Conservation (phyloP, 306 rosid species). For the Gastrolobium bilobum region DNA sequence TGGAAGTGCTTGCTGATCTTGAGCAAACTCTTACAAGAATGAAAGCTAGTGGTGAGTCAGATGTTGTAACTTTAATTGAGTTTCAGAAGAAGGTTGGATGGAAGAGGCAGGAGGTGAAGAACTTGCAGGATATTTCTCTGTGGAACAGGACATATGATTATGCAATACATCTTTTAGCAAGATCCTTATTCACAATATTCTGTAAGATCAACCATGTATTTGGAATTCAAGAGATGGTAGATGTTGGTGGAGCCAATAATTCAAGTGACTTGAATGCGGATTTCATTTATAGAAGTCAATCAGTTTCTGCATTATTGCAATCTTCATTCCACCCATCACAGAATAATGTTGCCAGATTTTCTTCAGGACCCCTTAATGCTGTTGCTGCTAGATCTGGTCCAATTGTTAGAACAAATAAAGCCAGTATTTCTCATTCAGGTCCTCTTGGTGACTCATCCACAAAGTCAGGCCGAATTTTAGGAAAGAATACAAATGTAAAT, state of each 20-base stretch:
- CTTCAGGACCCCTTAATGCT: conserved; percentile 87
- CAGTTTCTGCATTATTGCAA: conserved; percentile 80
- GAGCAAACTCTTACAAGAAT: conserved; percentile 82
- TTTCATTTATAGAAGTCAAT: conserved; percentile 73
- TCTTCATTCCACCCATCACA: conserved; percentile 66
- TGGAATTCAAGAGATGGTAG: conserved; percentile 69
- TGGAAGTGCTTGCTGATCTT: conserved; percentile 84
- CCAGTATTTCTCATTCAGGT: conserved; percentile 75
- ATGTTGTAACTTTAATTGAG: conserved; percentile 61
- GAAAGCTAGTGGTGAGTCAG: conserved; percentile 65
- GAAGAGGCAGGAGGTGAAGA: conserved; percentile 85
- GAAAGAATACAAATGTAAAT: conserved; percentile 55
- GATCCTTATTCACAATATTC: conserved; percentile 84
- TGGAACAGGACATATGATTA: conserved; percentile 95
- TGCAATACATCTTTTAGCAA: conserved; percentile 76
- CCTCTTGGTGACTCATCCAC: conserved; percentile 76
- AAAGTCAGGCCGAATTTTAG: conserved; percentile 71
- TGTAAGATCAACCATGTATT: conserved; percentile 80
- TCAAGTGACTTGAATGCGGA: conserved; percentile 65
- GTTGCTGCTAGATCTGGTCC: conserved; percentile 66
- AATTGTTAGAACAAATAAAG: conserved; percentile 54
- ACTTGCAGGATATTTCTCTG: conserved; percentile 73
- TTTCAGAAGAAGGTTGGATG: conserved; percentile 81
- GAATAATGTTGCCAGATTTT: conserved; percentile 68
- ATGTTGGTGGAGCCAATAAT: conserved; percentile 56